Conservation (phyloP, 495 filamentous ascomycete genomes). For the Aspergillus affinis region DNA sequence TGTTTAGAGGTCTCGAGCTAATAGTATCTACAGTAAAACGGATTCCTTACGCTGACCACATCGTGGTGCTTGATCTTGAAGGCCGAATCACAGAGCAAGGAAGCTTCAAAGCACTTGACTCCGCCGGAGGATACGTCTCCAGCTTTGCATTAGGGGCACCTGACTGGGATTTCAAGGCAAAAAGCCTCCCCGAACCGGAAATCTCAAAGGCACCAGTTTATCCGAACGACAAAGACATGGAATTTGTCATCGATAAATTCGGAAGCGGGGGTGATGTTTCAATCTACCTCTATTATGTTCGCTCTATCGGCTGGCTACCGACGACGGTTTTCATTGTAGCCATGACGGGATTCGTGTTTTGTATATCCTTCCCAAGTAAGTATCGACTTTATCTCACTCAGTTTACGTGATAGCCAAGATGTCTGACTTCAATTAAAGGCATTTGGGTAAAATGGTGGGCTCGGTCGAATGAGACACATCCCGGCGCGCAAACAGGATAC, state of each 20-base stretch:
- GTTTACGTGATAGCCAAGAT: neutral
- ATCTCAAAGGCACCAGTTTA: constrained; percentile 3
- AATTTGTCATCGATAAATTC: constrained; percentile 29
- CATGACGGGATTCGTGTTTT: constrained; percentile 45
- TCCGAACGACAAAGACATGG: constrained; percentile 24
- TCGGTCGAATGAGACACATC: constrained; percentile 37
- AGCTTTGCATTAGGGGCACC: constrained; percentile 39
- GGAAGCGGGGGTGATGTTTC: constrained; percentile 51
- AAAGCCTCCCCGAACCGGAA: constrained; percentile 12
- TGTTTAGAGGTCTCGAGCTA: neutral
- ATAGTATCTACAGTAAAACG: constrained; percentile 36
- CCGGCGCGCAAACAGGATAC: constrained; percentile 44
- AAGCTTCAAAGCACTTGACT: constrained; percentile 45
- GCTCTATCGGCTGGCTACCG: constrained; percentile 46
- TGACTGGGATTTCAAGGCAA: constrained; percentile 32
- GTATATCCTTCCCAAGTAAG: constrained; percentile 46
- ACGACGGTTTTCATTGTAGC: constrained; percentile 46
- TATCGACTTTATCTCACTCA: neutral
- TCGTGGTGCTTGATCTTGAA: constrained; percentile 48
- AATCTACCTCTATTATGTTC: constrained; percentile 61
- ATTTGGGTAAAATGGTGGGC: constrained; percentile 61
- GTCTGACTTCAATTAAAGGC: constrained; percentile 25
- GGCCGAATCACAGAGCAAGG: constrained; percentile 52
- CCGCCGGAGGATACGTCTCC: constrained; percentile 49
- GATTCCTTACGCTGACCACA: constrained; percentile 50